Conservation (phyloP, 164 flowering plant species). For the Vitis amurensis region DNA sequence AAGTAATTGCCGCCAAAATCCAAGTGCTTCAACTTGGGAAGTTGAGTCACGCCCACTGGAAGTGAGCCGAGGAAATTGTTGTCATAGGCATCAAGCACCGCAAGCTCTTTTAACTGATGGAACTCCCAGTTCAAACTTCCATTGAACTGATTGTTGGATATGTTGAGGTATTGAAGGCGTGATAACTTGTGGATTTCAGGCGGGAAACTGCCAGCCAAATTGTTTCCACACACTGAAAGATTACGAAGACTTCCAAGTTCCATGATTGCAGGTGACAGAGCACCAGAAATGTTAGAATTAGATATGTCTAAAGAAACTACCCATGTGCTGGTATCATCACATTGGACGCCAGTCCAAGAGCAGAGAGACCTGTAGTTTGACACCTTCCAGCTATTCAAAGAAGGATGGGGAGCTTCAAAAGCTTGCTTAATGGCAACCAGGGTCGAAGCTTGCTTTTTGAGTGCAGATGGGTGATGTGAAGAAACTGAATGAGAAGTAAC, state of each 20-base stretch:
- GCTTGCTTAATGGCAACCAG: constrained; percentile 45
- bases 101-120: constrained; percentile 37
- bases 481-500: constrained; percentile 21
- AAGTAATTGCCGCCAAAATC: constrained; percentile 69
- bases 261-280: constrained; percentile 38
- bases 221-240: constrained; percentile 48
- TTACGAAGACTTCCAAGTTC: constrained; percentile 34
- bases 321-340: constrained; percentile 28
- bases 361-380: constrained; percentile 50
- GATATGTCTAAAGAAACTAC: constrained; percentile 53
- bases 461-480: constrained; percentile 26
- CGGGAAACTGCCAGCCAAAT: constrained; percentile 41
- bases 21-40: constrained; percentile 44
- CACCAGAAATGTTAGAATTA: constrained; percentile 47
- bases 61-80: constrained; percentile 52
- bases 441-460: constrained; percentile 44
- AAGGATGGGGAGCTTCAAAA: constrained; percentile 26
- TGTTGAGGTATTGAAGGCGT: constrained; percentile 49
- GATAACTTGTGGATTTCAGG: constrained; percentile 30
- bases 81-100: constrained; percentile 56
- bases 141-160: constrained; percentile 58
- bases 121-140: constrained; percentile 54
- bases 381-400: constrained; percentile 41
- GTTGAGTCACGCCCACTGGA: constrained; percentile 36
- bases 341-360: constrained; percentile 59